phyloP scores from a whole-genome alignment of 768 basidiomycete genomes.

The Russula sp. region DNA sequence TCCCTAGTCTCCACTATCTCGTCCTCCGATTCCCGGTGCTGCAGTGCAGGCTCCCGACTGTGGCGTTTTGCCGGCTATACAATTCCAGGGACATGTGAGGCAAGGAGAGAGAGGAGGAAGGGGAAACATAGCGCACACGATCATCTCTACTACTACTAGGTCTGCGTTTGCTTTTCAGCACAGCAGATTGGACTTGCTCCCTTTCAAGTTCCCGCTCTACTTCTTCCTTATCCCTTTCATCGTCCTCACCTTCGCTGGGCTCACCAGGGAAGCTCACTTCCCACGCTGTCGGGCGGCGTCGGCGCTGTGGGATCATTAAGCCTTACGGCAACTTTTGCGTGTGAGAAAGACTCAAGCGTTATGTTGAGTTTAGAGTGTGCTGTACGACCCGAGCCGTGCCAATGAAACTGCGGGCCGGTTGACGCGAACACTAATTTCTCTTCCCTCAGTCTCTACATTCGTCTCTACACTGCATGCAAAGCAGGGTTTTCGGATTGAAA shows the following conservation, averaged over 20 bases:
- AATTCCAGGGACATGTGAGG: not conserved
- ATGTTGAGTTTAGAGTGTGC: not conserved
- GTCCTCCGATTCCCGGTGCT: not conserved
- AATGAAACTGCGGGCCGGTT: not conserved
- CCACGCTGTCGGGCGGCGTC: conserved; percentile 39
- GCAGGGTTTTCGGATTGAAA: no score
- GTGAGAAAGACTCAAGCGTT: not conserved
- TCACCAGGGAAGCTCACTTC: conserved; percentile 48
- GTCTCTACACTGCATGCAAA: no score
- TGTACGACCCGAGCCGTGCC: no score
- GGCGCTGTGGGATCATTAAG: not conserved
- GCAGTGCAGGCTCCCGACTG: not conserved
- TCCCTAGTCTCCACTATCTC: not conserved
- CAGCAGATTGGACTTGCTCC: not conserved
- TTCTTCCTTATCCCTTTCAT: not conserved
- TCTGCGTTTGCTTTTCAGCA: not conserved
- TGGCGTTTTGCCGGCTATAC: conserved; percentile 10
- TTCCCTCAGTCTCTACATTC: no score
- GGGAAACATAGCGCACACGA: not conserved
- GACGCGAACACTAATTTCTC: no score
- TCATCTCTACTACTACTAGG: not conserved
- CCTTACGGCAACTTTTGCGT: not conserved
- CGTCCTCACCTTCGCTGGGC: conserved; percentile 12
- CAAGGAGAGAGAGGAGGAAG: not conserved
- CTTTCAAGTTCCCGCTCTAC: not conserved